Evolutionary conservation across 805 yeast species (phyloP).

Genomic region (Metschnikowia chrysomelidarum): DNA sequence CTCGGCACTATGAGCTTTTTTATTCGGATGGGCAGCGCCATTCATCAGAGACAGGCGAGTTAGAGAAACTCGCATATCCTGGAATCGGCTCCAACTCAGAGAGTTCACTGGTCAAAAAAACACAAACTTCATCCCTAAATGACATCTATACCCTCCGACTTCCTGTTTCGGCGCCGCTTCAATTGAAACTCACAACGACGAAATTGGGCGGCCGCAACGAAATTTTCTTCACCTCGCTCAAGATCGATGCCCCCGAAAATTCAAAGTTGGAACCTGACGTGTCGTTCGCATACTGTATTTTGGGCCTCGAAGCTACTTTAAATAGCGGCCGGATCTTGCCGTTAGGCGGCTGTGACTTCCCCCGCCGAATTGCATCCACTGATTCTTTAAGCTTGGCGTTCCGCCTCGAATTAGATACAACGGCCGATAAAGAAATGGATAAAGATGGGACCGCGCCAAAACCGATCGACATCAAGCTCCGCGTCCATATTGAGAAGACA

Average conservation of each 20-base stretch:
- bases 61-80: too few species aligned
- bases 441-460: conserved; percentile 1
- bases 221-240: conserved; percentile 46
- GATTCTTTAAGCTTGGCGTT: too few species aligned
- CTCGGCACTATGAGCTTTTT: conserved; percentile 4
- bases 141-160: conserved; percentile 10
- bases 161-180: conserved; percentile 39
- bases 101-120: background rate
- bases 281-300: conserved; percentile 20
- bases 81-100: too few species aligned
- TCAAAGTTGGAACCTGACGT: conserved; percentile 18
- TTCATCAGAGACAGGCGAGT: too few species aligned
- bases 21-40: too few species aligned
- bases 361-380: too few species aligned
- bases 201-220: conserved; percentile 48
- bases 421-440: too few species aligned
- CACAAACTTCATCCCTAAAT: background rate
- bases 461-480: conserved; percentile 23
- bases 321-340: conserved; percentile 27
- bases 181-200: conserved; percentile 46
- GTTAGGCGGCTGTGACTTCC: conserved; percentile 14
- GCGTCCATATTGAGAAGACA: conserved; percentile 25
- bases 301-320: conserved; percentile 25
- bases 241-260: conserved; percentile 46
- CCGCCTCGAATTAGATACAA: too few species aligned